Base-by-base conservation (phyloP, 306 rosid species). In the Arachis hypogaea region DNA sequence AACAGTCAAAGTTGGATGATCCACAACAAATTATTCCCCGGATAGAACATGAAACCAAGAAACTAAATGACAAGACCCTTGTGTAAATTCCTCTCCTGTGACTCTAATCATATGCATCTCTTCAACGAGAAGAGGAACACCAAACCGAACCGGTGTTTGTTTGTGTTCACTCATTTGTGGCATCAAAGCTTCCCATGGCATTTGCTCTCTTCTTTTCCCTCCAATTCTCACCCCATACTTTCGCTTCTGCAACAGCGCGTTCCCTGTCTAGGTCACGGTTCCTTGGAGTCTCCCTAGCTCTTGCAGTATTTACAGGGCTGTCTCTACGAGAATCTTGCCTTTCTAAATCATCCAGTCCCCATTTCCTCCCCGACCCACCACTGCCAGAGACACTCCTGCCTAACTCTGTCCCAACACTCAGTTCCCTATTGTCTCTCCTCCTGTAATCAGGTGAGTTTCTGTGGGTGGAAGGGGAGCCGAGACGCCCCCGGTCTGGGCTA, bases 141-240 rank as follows among this genome's bases (percentile, higher is more conserved):
- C 74, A 75, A 68, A 43, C 59, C 41, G 80, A 70, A 57, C 63
- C 9, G 30, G 76, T 62, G 72, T 66, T 65, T 14, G 30, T 42
- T 57, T 64, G 72, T 74, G 65, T 79, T 84, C 81, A 93, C 80
- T 91, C 97, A 66, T 86, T 86, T 29, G 98, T 83, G 74, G 92
- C 86, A 78, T 94, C 97, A 61, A 94, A 94, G 90, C 96, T 94
- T 45, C 92, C 96, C 88, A 83, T 66, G 1, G 74, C 93, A 30
- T 82, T 85, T 30, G 97, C 97, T 46, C 93, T 78, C 82, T 92
- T 95, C 77, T 86, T 90, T 59, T 92, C 99, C 75, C 98, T 88
- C 97, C 97, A 95, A 74, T 95, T 95, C 84, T 95, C 98, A 0
- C 96, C 97, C 97, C 98, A 94, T 46, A 91, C 93, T 87, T 87